Evolutionary conservation across 2,329 filamentous ascomycete species (phyloP).

Genomic region (Ilyonectria robusta): DNA sequence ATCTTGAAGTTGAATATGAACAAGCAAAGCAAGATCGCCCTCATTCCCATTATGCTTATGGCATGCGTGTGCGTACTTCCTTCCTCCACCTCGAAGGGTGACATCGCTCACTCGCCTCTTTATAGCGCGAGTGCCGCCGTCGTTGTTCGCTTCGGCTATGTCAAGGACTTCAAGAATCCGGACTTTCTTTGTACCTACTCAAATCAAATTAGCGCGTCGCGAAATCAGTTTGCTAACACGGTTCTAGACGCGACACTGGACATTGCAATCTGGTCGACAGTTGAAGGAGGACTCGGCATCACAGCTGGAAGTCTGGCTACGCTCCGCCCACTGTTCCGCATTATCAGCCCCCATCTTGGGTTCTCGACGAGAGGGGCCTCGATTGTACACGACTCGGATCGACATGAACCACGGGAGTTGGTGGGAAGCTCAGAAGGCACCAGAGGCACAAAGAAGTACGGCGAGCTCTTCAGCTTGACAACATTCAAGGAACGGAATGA

Average conservation of each 20-base stretch:
- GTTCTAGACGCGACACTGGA: constrained; percentile 49
- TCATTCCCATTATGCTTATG: constrained; percentile 65
- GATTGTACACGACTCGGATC: too few relatives aligned
- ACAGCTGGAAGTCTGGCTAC: constrained; percentile 58
- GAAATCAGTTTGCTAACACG: neutral
- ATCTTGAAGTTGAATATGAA: constrained; percentile 67
- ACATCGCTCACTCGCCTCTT: neutral
- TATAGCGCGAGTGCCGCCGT: constrained; percentile 55
- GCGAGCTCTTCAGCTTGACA: too few relatives aligned
- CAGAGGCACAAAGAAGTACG: too few relatives aligned
- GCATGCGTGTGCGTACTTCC: constrained; percentile 60
- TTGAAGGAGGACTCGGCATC: constrained; percentile 60
- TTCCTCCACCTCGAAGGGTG: neutral
- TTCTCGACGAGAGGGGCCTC: neutral
- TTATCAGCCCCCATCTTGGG: constrained; percentile 44
- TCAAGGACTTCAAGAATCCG: constrained; percentile 48
- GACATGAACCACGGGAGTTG: too few relatives aligned
- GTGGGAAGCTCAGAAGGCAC: too few relatives aligned
- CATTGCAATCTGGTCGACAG: constrained; percentile 60
- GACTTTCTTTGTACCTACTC: constrained; percentile 55
- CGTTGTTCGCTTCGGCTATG: constrained; percentile 52
- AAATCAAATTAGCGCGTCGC: neutral
- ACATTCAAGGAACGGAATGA: too few relatives aligned
- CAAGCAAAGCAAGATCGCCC: constrained; percentile 60
- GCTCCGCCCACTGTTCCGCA: constrained; percentile 56